A percentile compares a stretch with the other conserved stretches of the same genome.
These are phyloP conservation scores for Coniochaeta sp. DNA, from an alignment of 2,329 filamentous ascomycete species.

Conservation along the genomic window DNA sequence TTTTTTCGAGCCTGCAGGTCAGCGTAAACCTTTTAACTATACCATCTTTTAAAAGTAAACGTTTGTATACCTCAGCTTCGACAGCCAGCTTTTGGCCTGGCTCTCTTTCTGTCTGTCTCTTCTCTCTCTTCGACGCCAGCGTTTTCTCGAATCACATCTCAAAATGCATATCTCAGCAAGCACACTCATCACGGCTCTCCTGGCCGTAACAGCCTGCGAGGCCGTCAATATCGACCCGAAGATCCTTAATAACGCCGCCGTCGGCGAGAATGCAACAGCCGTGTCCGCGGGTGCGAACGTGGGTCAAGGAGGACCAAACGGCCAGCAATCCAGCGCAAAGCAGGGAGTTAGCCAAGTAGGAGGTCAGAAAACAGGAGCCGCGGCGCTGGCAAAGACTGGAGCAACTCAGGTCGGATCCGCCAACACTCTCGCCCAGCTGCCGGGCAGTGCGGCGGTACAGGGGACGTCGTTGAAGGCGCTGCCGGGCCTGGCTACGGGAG, in stretches of 20 bases:
- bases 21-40: slow-evolving; percentile 10
- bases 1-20: slow-evolving; percentile 18
- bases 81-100: slow-evolving; percentile 11
- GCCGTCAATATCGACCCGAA: slow-evolving; percentile 7
- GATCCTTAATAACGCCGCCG: neutral
- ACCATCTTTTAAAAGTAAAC: slow-evolving; percentile 4
- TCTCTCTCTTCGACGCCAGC: neutral
- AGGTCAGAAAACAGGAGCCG: neutral
- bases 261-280: neutral
- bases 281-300: neutral
- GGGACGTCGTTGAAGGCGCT: slow-evolving; percentile 8
- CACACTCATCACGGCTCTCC: slow-evolving; percentile 13
- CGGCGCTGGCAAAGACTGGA: neutral
- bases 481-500: slow-evolving; percentile 9
- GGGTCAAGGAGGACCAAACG: neutral
- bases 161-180: slow-evolving; percentile 16
- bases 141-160: slow-evolving; percentile 3
- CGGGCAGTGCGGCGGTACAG: slow-evolving; percentile 9
- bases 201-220: slow-evolving; percentile 14
- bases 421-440: slow-evolving; percentile 9
- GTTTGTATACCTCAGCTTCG: slow-evolving; percentile 7
- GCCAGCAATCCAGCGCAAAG: neutral
- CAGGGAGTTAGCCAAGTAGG: neutral
- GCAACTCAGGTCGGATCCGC: slow-evolving; percentile 7
- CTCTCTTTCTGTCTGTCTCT: slow-evolving; percentile 3